Conservation (phyloP, 805 yeast species). For the Ogataea neopini region DNA sequence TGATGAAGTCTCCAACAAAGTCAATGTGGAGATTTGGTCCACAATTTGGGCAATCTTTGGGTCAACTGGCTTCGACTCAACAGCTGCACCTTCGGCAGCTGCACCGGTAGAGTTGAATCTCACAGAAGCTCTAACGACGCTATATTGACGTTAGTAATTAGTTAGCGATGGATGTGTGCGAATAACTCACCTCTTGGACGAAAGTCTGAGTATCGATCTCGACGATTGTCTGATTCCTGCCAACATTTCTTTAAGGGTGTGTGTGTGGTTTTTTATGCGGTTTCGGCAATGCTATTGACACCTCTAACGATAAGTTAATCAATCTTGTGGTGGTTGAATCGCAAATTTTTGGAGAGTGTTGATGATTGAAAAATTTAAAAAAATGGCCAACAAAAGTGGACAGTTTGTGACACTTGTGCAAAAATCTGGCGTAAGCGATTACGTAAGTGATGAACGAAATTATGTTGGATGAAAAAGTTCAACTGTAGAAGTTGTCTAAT, state of each 20-base stretch:
- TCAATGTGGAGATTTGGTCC: slow-evolving; percentile 84
- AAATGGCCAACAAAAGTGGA: not conserved
- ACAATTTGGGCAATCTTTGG: slow-evolving; percentile 89
- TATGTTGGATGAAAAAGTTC: too few relatives aligned
- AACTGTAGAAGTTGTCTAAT: too few relatives aligned
- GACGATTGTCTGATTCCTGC: slow-evolving; percentile 21
- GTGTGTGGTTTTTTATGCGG: not conserved
- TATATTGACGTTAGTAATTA: slow-evolving; percentile 41
- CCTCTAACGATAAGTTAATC: not conserved
- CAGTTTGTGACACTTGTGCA: not conserved
- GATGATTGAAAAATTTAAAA: slow-evolving; percentile 10
- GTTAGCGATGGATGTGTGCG: too few relatives aligned
- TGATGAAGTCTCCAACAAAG: slow-evolving; percentile 90
- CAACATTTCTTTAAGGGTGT: slow-evolving; percentile 12
- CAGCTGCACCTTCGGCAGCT: slow-evolving; percentile 30
- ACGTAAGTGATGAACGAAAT: too few relatives aligned
- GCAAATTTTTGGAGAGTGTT: slow-evolving; percentile 7
- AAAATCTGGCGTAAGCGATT: not conserved
- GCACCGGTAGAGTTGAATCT: slow-evolving; percentile 53
- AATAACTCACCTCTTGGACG: slow-evolving; percentile 17
- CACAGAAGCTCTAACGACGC: slow-evolving; percentile 56
- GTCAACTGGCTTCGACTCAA: slow-evolving; percentile 59
- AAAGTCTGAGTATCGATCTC: slow-evolving; percentile 24
- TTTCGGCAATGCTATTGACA: not conserved
- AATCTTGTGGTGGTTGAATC: not conserved